Evolutionary conservation across 2,329 filamentous ascomycete genomes (phyloP).

Genomic region (Periconia macrospinosa): DNA sequence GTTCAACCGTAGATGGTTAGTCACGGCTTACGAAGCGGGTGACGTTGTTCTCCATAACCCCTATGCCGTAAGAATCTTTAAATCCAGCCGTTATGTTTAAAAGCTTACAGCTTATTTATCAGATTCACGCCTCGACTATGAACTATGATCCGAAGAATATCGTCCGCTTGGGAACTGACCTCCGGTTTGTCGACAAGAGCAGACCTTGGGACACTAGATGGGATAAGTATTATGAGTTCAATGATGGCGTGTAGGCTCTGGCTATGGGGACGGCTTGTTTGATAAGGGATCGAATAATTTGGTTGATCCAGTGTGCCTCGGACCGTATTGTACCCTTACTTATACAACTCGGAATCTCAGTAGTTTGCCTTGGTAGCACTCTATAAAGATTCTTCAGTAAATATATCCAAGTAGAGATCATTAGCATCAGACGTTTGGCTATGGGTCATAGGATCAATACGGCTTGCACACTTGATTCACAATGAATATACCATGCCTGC

Average conservation of each 20-base stretch:
- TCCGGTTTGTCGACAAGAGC: constrained; percentile 58
- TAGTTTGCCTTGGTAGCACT: no score
- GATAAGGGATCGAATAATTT: no score
- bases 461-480: no score
- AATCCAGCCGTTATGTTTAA: background rate
- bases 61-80: constrained; percentile 21
- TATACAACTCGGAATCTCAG: no score
- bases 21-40: constrained; percentile 57
- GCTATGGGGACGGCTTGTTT: no score
- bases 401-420: no score
- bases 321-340: no score
- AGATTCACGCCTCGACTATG: constrained; percentile 62
- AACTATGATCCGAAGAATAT: constrained; percentile 56
- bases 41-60: constrained; percentile 49
- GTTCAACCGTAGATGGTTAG: constrained; percentile 53
- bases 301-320: no score
- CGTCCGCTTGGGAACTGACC: constrained; percentile 59
- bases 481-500: no score
- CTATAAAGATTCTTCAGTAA: no score
- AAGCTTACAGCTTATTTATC: constrained; percentile 9
- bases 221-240: constrained; percentile 36
- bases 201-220: constrained; percentile 53
- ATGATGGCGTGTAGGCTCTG: constrained; percentile 24
- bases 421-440: no score
- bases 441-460: no score